Base-by-base conservation (phyloP, 129 eudicot species). In the Erigeron canadensis region DNA sequence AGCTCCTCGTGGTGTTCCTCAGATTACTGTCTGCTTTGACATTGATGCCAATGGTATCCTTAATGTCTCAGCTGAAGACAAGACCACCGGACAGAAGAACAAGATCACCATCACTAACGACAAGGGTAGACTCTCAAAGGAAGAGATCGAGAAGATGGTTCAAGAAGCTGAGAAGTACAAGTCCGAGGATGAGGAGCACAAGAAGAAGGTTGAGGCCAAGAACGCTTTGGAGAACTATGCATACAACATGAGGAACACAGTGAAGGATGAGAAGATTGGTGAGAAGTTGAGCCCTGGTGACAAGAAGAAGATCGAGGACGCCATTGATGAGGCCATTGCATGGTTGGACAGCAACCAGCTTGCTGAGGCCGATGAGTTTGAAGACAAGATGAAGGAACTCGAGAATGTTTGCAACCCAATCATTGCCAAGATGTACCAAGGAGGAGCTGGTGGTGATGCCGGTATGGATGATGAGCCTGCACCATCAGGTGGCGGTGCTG, bases 11-110 rank as follows among this genome's bases (percentile, higher is more conserved):
- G 86, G 86, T 53, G 86, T 82, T 23, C 86, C 86, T 1, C 86
- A 82, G 16, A 82, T 82, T 28, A 77, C 86, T 1, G 86, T 82
- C 44, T 82, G 86, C 34, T 82, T 82, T 0, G 86, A 82, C 68
- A 90, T 90, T 10, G 96, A 90, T 64, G 94, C 96, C 55, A 85
- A 90, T 37, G 94, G 96, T 46, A 84, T 84, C 53, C 50, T 80
- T 9, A 84, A 84, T 12, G 85, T 84, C 6, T 84, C 88, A 9
- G 88, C 88, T 5, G 85, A 84, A 54, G 88, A 84, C 70, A 84
- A 84, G 38, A 84, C 88, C 0, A 84, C 88, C 0, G 88, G 88
- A 13, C 88, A 84, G 76, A 84, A 84, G 76, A 81, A 77, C 76
- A 84, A 84, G 79, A 84, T 84, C 41, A 84, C 85, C 5, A 84